Percentiles rank a stretch among this genome's conserved stretches.
These are phyloP conservation scores for Lentinula novae-zelandiae DNA, from an alignment of 1,284 basidiomycete species.

Conservation along the genomic window DNA sequence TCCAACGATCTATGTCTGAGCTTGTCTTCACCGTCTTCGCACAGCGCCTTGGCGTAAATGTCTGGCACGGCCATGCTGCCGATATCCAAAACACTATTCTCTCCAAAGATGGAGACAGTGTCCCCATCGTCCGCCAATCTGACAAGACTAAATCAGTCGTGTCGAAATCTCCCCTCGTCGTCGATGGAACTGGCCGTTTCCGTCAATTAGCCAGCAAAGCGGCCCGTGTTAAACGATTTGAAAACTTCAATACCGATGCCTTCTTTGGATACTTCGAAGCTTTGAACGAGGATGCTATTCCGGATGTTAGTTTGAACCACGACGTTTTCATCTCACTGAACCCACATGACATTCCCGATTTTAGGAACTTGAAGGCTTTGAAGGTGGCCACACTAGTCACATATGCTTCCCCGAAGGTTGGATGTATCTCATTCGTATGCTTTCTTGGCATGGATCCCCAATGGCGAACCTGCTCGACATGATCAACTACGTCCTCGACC, in stretches of 20 bases:
- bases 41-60: constrained; percentile 14
- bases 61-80: constrained; percentile 15
- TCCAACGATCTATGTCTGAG: constrained; percentile 3
- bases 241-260: constrained; percentile 15
- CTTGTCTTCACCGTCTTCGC: constrained; percentile 16
- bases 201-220: constrained; percentile 15
- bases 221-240: constrained; percentile 14
- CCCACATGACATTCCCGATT: neutral
- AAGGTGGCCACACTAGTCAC: constrained; percentile 1
- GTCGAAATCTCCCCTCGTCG: constrained; percentile 3
- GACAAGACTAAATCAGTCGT: constrained; percentile 11
- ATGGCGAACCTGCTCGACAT: neutral
- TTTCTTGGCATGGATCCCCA: neutral
- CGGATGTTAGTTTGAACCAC: neutral
- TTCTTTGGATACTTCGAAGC: constrained; percentile 16
- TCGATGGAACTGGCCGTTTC: constrained; percentile 17
- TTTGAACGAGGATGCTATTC: constrained; percentile 6
- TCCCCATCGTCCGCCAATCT: constrained; percentile 13
- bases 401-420: neutral
- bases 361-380: neutral
- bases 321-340: neutral
- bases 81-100: constrained; percentile 13
- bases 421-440: neutral
- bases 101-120: constrained; percentile 12
- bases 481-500: constrained; percentile 1